A percentile compares a stretch with the other conserved stretches of the same genome.
phyloP scores from a whole-genome alignment of 805 yeast genomes.

The Yamadazyma sp. region DNA sequence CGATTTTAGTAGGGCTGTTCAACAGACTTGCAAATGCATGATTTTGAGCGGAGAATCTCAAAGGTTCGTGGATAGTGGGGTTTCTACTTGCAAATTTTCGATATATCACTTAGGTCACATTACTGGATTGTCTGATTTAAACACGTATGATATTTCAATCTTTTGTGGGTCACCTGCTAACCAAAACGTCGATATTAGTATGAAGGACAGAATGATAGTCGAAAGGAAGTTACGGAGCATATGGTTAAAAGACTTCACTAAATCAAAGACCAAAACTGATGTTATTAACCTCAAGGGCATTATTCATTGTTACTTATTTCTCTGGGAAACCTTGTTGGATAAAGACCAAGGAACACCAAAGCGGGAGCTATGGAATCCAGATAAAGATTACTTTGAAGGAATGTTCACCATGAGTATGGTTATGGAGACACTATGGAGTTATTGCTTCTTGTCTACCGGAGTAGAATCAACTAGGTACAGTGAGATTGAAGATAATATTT shows the following conservation, averaged over 20 bases:
- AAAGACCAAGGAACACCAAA: conserved; percentile 2
- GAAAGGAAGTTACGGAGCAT: conserved; percentile 33
- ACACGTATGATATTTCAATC: conserved; percentile 76
- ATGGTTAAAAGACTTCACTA: conserved; percentile 24
- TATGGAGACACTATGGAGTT: conserved; percentile 42
- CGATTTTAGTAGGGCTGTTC: conserved; percentile 31
- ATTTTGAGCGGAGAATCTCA: conserved; percentile 9
- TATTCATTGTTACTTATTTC: conserved; percentile 38
- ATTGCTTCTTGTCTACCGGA: conserved; percentile 34
- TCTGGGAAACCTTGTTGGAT: conserved; percentile 39
- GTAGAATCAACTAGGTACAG: conserved; percentile 13
- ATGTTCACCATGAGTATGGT: conserved; percentile 40
- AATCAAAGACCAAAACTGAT: conserved; percentile 20
- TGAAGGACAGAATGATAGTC: conserved; percentile 34
- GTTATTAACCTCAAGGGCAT: conserved; percentile 35
- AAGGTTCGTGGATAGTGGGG: conserved; percentile 10
- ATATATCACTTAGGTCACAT: conserved; percentile 74
- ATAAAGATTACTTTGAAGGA: conserved; percentile 36
- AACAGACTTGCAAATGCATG: conserved; percentile 10
- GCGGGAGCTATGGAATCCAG: conserved; percentile 28
- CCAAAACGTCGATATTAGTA: conserved; percentile 48
- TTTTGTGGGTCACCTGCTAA: conserved; percentile 82
- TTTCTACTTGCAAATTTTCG: conserved; percentile 38
- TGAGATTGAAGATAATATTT: conserved; percentile 19
- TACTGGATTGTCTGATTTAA: conserved; percentile 56